Evolutionary conservation across 345 rosid genomes (phyloP).

Genomic region (Brassica rapa): DNA sequence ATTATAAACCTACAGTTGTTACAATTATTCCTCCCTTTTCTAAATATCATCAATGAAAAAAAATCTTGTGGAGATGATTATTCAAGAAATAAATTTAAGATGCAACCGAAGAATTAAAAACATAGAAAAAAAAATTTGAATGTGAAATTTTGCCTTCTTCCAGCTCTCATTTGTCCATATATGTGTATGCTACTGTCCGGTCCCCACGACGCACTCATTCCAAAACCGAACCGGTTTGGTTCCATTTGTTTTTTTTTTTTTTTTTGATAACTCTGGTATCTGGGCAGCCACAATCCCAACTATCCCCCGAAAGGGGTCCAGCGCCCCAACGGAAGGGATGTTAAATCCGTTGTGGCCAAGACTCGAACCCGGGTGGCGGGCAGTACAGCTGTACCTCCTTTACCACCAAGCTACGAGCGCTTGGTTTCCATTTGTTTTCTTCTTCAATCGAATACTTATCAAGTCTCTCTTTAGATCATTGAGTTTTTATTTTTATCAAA

Average conservation of each 20-base stretch:
- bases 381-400: no score
- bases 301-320: no score
- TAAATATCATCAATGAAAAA: constrained; percentile 11
- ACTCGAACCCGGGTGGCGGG: no score
- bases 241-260: constrained; percentile 30
- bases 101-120: not conserved
- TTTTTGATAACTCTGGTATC: no score
- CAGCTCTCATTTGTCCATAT: constrained; percentile 32
- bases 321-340: no score
- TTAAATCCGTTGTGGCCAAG: no score
- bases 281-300: no score
- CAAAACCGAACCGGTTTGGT: constrained; percentile 42
- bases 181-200: constrained; percentile 29
- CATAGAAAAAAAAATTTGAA: not conserved
- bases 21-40: constrained; percentile 26
- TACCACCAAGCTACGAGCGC: no score
- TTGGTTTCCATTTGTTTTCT: constrained; percentile 29
- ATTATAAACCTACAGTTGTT: constrained; percentile 39
- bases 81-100: not conserved
- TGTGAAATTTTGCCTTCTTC: constrained; percentile 38
- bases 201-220: constrained; percentile 39
- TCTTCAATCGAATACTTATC: constrained; percentile 6
- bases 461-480: constrained; percentile 1
- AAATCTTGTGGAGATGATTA: constrained; percentile 18
- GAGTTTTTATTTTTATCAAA: no score